A percentile compares a stretch with the other conserved stretches of the same genome.
Conservation (phyloP, 768 basidiomycete genomes). For the Pleurotus ostreatus region DNA sequence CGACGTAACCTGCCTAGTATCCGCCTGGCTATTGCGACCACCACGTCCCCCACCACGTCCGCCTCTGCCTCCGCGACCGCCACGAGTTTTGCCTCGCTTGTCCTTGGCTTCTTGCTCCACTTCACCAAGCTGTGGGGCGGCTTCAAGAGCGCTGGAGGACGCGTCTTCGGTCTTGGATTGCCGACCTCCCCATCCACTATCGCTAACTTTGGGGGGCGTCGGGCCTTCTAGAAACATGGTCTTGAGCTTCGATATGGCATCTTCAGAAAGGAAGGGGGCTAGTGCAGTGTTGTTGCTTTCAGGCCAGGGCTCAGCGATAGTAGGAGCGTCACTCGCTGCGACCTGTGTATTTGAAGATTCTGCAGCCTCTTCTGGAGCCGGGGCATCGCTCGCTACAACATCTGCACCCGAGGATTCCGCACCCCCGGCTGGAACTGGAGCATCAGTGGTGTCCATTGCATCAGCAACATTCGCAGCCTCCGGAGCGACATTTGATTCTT, state of each 20-base stretch:
- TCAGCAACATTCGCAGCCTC: constrained; percentile 16
- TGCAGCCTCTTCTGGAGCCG: not conserved
- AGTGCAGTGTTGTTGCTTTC: constrained; percentile 54
- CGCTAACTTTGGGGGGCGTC: constrained; percentile 68
- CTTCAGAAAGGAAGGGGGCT: constrained; percentile 58
- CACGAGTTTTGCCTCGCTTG: constrained; percentile 37
- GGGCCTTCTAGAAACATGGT: constrained; percentile 78
- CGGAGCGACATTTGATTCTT: constrained; percentile 10
- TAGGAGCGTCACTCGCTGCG: too few relatives aligned
- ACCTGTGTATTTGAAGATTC: too few relatives aligned
- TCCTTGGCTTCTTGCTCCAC: constrained; percentile 22
- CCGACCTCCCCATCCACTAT: constrained; percentile 70
- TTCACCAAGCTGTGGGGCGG: constrained; percentile 12
- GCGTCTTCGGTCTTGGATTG: constrained; percentile 24
- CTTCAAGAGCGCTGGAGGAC: constrained; percentile 13
- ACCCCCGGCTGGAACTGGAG: too few relatives aligned
- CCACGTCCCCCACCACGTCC: constrained; percentile 45
- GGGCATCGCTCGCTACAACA: not conserved
- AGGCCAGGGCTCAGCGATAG: constrained; percentile 52
- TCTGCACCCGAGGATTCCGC: constrained; percentile 7
- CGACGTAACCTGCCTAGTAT: constrained; percentile 73
- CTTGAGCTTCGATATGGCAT: constrained; percentile 59
- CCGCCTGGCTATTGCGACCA: constrained; percentile 46
- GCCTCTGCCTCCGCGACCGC: constrained; percentile 36
- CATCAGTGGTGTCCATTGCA: constrained; percentile 15